Evolutionary conservation across 257 asterid species (phyloP).

Genomic region (Perilla frutescens): DNA sequence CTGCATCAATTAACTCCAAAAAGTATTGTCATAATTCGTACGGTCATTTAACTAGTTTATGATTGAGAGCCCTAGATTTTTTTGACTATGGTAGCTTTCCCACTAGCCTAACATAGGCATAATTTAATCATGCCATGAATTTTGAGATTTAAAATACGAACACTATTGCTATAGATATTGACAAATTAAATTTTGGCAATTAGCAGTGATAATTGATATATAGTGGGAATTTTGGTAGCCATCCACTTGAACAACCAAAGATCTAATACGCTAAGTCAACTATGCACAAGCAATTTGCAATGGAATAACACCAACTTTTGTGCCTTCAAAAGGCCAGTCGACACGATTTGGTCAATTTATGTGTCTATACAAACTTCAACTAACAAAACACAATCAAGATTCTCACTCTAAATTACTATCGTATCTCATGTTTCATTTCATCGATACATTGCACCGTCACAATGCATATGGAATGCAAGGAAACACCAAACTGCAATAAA

Average conservation of each 20-base stretch:
- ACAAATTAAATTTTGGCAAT: neutral
- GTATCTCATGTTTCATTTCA: neutral
- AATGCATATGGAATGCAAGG: neutral
- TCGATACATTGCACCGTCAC: neutral
- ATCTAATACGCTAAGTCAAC: neutral
- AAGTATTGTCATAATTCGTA: neutral
- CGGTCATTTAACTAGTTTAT: too few relatives aligned
- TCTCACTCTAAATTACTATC: neutral
- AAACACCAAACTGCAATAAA: neutral
- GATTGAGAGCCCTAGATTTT: too few relatives aligned
- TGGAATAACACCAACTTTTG: conserved; percentile 8
- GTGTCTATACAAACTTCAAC: neutral
- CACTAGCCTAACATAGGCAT: neutral
- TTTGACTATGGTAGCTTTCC: neutral
- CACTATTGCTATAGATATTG: neutral
- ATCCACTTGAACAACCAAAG: conserved; percentile 23
- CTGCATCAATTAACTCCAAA: neutral
- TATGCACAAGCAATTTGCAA: neutral
- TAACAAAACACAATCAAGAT: neutral
- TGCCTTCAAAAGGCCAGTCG: neutral
- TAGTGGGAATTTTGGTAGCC: neutral
- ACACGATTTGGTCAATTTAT: conserved; percentile 8
- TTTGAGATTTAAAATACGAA: neutral
- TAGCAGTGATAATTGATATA: too few relatives aligned
- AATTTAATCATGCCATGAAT: too few relatives aligned